Conservation (phyloP, 345 rosid genomes). For the Citropsis articulata region DNA sequence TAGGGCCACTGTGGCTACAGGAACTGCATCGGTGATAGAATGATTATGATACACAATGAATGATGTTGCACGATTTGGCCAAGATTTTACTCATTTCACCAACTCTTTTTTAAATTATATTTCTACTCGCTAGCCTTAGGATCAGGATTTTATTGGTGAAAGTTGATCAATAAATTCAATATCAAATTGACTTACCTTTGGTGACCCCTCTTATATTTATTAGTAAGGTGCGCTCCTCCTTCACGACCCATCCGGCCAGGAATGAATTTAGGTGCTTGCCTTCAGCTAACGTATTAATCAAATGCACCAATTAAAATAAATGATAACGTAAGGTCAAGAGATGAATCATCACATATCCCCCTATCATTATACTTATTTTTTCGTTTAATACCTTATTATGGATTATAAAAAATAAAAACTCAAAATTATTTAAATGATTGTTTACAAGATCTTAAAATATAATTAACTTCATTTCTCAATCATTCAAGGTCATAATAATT, state of each 20-base stretch:
- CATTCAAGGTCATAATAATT: neutral
- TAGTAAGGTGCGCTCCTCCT: neutral
- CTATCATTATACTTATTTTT: neutral
- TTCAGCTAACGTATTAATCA: constrained; percentile 2
- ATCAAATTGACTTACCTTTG: neutral
- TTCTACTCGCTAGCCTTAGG: neutral
- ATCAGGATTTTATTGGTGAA: neutral
- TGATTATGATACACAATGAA: neutral
- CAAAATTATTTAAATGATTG: neutral
- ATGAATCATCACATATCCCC: neutral
- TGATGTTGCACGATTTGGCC: neutral
- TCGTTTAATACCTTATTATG: neutral
- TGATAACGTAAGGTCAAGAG: neutral
- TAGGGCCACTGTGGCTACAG: too few species aligned
- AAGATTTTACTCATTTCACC: neutral
- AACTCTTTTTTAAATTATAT: neutral
- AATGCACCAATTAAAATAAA: neutral
- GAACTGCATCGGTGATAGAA: too few species aligned
- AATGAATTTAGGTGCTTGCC: neutral
- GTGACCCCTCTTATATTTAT: neutral
- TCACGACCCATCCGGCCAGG: neutral
- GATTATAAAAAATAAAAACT: neutral
- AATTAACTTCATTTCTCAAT: neutral
- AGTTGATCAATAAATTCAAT: neutral
- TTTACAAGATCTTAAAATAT: neutral